Percentiles rank a stretch among this genome's conserved stretches.
Conservation (phyloP, 495 filamentous ascomycete species). For the Annulohypoxylon nitens region DNA sequence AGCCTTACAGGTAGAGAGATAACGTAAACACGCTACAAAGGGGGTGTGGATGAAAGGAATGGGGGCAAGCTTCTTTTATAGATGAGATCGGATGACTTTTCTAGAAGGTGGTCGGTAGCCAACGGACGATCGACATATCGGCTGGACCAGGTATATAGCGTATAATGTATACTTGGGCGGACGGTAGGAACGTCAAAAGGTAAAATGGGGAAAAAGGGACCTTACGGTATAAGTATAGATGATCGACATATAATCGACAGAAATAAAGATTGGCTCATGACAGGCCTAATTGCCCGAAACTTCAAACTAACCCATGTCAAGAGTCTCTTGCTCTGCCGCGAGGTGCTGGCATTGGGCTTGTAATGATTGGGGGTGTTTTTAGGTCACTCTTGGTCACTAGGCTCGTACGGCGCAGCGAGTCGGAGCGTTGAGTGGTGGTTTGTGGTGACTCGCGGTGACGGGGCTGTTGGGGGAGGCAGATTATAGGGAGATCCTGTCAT, state of each 20-base stretch:
- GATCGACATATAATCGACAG: constrained; percentile 47
- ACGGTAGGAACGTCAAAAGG: background rate
- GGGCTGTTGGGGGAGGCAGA: background rate
- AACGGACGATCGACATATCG: constrained; percentile 30
- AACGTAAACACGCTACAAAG: constrained; percentile 8
- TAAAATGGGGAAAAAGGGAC: background rate
- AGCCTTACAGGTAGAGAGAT: constrained; percentile 20
- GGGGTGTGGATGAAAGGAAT: constrained; percentile 3
- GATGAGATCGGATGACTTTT: constrained; percentile 30
- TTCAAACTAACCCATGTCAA: constrained; percentile 45
- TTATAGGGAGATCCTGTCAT: constrained; percentile 36
- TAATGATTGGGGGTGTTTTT: background rate
- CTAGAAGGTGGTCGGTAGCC: constrained; percentile 39
- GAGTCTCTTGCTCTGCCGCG: background rate
- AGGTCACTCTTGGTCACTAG: no score
- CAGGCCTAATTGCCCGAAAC: constrained; percentile 46
- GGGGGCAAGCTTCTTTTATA: constrained; percentile 36
- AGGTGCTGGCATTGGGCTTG: background rate
- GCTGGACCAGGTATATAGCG: no score
- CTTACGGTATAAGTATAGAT: constrained; percentile 38
- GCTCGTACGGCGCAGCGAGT: background rate
- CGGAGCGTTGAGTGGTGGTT: constrained; percentile 9
- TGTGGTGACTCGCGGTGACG: constrained; percentile 2
- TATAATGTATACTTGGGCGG: background rate
- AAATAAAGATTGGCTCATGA: constrained; percentile 24